Percentiles rank a stretch among this genome's conserved stretches.
These are phyloP conservation scores for Geranium incanum DNA, from an alignment of 441 rosid genomes.

Conservation along the genomic window DNA sequence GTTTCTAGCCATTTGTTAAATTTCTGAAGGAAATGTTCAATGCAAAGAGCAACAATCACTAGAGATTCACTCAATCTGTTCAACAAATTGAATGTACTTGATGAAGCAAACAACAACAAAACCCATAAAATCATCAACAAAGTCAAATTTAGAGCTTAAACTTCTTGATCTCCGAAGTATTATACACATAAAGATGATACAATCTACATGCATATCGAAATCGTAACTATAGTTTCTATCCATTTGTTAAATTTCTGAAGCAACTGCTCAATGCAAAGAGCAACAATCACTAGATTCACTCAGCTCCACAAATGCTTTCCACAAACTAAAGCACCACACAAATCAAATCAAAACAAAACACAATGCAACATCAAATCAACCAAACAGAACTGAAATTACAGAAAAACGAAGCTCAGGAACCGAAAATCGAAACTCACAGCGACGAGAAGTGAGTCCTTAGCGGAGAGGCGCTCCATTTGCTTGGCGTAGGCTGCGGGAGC, in stretches of 20 bases:
- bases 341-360: neutral
- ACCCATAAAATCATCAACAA: neutral
- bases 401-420: neutral
- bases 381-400: neutral
- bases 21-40: neutral
- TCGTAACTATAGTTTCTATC: no score
- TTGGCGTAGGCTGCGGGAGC: slow-evolving; percentile 69
- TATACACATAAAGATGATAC: neutral
- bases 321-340: neutral
- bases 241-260: neutral
- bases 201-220: neutral
- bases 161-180: neutral
- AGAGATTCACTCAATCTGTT: neutral
- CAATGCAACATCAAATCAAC: neutral
- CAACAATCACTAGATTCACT: neutral
- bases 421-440: slow-evolving; percentile 47
- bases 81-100: neutral
- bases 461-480: slow-evolving; percentile 90
- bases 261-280: neutral
- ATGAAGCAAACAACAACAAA: neutral
- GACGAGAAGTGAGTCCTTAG: slow-evolving; percentile 80
- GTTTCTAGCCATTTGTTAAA: neutral
- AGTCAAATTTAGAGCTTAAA: neutral
- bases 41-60: neutral
- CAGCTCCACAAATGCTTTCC: neutral